Conservation (phyloP, 2,329 filamentous ascomycete genomes). For the Neonectria faginata region DNA sequence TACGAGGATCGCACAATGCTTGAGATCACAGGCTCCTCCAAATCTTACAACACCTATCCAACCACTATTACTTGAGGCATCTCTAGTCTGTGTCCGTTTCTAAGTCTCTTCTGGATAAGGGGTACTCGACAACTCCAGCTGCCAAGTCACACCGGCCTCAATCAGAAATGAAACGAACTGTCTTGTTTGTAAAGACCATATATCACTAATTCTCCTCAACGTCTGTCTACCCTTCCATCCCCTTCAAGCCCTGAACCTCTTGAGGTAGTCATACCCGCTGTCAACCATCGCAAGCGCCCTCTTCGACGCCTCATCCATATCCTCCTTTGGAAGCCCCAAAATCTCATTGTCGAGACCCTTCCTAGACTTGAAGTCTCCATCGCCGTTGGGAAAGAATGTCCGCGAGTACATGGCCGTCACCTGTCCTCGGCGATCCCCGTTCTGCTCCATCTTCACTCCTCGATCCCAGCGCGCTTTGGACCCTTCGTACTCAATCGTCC, state of each 20-base stretch:
- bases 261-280: conserved; percentile 40
- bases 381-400: conserved; percentile 60
- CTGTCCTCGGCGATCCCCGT: conserved; percentile 57
- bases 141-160: neutral
- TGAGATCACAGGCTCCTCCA: too few species aligned
- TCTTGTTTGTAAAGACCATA: neutral
- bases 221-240: neutral
- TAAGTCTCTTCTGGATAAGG: neutral
- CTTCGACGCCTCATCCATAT: conserved; percentile 67
- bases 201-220: neutral
- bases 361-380: conserved; percentile 57
- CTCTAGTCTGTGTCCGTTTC: too few species aligned
- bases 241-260: conserved; percentile 9
- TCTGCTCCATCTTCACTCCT: conserved; percentile 58
- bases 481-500: conserved; percentile 59
- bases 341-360: conserved; percentile 58
- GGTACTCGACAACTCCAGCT: neutral
- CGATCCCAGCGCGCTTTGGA: conserved; percentile 61
- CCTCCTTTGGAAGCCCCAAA: conserved; percentile 69
- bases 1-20: too few species aligned
- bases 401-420: conserved; percentile 65
- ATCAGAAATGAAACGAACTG: neutral
- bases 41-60: too few species aligned
- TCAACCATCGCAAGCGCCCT: conserved; percentile 57
- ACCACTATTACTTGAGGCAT: too few species aligned